Conservation (phyloP, 495 filamentous ascomycete species). For the Penicillium lagena region DNA sequence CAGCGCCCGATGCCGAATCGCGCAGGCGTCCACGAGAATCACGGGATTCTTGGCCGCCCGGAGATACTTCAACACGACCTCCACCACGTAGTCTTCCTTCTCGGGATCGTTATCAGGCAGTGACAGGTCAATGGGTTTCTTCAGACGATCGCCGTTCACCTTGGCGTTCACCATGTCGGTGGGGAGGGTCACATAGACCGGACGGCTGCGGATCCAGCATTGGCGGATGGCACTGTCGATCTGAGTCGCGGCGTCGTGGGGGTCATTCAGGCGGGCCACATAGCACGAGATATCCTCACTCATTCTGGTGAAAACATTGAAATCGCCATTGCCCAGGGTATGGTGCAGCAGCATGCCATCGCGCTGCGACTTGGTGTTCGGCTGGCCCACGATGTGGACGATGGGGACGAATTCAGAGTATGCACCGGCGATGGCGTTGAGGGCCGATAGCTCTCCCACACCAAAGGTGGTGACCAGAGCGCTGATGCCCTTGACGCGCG, state of each 20-base stretch:
- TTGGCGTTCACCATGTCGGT: constrained; percentile 80
- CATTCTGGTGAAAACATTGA: constrained; percentile 81
- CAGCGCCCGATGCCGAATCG: constrained; percentile 71
- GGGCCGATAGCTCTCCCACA: constrained; percentile 61
- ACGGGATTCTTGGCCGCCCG: constrained; percentile 70
- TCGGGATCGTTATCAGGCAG: constrained; percentile 60
- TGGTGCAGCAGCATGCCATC: constrained; percentile 75
- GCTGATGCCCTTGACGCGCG: constrained; percentile 58
- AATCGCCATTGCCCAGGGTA: constrained; percentile 88
- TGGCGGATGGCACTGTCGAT: constrained; percentile 78
- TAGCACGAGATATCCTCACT: constrained; percentile 63
- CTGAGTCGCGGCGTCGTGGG: constrained; percentile 58
- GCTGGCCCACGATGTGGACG: constrained; percentile 60
- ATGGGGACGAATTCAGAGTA: constrained; percentile 58
- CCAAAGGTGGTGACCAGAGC: constrained; percentile 65
- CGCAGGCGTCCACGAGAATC: constrained; percentile 87
- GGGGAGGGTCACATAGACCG: constrained; percentile 81
- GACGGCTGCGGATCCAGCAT: constrained; percentile 68
- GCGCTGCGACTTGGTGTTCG: constrained; percentile 41
- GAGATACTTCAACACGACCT: constrained; percentile 71
- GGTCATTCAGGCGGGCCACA: constrained; percentile 61
- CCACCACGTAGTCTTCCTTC: constrained; percentile 78
- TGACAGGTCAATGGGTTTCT: constrained; percentile 61
- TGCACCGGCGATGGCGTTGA: constrained; percentile 63
- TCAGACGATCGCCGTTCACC: constrained; percentile 64